Percentiles rank a stretch among this genome's conserved stretches.
Conservation (phyloP, 805 yeast genomes). For the Kregervanrija delftensis region DNA sequence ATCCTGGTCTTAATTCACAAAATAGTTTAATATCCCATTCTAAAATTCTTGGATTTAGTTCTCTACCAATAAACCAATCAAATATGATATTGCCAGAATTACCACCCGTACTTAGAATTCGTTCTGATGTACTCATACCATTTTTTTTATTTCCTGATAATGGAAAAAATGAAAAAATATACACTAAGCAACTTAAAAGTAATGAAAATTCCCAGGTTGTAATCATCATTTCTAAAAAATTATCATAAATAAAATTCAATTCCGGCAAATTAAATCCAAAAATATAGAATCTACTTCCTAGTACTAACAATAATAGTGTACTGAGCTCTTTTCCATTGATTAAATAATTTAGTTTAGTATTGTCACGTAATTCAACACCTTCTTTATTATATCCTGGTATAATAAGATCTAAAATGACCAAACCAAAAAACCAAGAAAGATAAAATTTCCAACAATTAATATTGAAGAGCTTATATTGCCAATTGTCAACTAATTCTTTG, state of each 20-base stretch:
- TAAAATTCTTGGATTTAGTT: slow-evolving; percentile 86
- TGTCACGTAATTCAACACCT: slow-evolving; percentile 76
- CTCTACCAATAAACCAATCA: slow-evolving; percentile 97
- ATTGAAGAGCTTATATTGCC: slow-evolving; percentile 33
- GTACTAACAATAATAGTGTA: slow-evolving; percentile 27
- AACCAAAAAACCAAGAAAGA: slow-evolving; percentile 60
- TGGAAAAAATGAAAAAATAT: slow-evolving; percentile 61
- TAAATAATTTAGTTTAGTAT: slow-evolving; percentile 60
- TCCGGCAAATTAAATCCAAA: slow-evolving; percentile 56
- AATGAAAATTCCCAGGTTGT: slow-evolving; percentile 61
- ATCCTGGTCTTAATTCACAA: slow-evolving; percentile 92
- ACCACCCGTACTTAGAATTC: slow-evolving; percentile 80
- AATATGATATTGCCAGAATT: slow-evolving; percentile 69
- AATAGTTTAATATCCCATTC: slow-evolving; percentile 82
- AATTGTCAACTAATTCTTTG: slow-evolving; percentile 13
- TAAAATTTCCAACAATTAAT: slow-evolving; percentile 55
- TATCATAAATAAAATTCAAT: slow-evolving; percentile 64
- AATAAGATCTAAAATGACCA: slow-evolving; percentile 56
- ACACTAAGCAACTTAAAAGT: slow-evolving; percentile 56
- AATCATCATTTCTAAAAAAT: slow-evolving; percentile 58
- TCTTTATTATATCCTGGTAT: slow-evolving; percentile 69
- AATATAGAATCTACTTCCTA: slow-evolving; percentile 45
- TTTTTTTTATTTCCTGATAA: slow-evolving; percentile 33
- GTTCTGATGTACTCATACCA: slow-evolving; percentile 50
- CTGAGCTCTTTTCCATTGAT: slow-evolving; percentile 72